Conservation (phyloP, 2,329 filamentous ascomycete species). For the Diaporthe destruens region DNA sequence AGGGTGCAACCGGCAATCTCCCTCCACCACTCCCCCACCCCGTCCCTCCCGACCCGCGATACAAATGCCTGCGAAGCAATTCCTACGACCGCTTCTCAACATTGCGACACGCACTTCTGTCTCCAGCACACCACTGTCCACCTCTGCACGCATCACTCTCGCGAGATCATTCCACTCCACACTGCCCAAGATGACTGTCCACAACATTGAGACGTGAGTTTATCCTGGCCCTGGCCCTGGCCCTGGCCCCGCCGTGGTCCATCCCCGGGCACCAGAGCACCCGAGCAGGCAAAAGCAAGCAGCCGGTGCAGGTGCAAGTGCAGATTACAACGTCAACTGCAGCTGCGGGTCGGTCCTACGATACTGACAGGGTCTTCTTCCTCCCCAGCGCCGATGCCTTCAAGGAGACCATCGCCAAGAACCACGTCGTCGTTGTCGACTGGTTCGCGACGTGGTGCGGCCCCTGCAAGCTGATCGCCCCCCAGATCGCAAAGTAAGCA, state of each 20-base stretch:
- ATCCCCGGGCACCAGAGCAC: neutral
- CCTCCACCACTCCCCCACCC: slow-evolving; percentile 22
- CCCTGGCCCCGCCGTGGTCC: neutral
- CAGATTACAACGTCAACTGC: slow-evolving; percentile 25
- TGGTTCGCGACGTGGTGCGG: slow-evolving; percentile 93
- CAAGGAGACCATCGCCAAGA: slow-evolving; percentile 53
- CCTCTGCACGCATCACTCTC: slow-evolving; percentile 43
- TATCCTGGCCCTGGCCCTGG: neutral
- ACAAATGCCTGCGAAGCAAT: slow-evolving; percentile 41
- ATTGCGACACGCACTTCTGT: slow-evolving; percentile 39
- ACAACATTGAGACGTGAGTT: slow-evolving; percentile 55
- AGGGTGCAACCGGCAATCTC: slow-evolving; percentile 27
- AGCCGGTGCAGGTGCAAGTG: neutral
- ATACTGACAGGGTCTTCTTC: slow-evolving; percentile 6
- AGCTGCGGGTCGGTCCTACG: neutral
- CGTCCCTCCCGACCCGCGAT: neutral
- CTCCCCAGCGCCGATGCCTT: slow-evolving; percentile 46
- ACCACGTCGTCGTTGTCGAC: slow-evolving; percentile 79
- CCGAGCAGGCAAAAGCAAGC: slow-evolving; percentile 12
- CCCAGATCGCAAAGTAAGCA: slow-evolving; percentile 74
- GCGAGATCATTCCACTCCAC: slow-evolving; percentile 54
- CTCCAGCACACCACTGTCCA: slow-evolving; percentile 36
- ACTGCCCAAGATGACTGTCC: slow-evolving; percentile 58
- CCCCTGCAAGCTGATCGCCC: slow-evolving; percentile 92
- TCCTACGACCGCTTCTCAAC: slow-evolving; percentile 38